Conservation (phyloP, 495 filamentous ascomycete genomes). For the Annulohypoxylon nitens region DNA sequence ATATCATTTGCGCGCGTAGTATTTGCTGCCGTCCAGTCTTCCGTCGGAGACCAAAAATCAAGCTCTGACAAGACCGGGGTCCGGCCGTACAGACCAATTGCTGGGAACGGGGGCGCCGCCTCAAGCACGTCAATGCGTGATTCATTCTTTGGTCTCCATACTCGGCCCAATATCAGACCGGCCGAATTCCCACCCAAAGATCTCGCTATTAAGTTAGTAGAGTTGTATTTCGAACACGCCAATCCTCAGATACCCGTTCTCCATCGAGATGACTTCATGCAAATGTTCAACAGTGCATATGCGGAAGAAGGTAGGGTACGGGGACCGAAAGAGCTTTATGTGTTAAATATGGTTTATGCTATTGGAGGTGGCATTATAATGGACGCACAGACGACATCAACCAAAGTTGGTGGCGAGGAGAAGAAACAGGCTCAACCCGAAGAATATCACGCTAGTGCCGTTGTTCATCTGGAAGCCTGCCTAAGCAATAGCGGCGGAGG, state of each 20-base stretch:
- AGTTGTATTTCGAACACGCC: constrained; percentile 93
- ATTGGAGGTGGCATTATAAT: constrained; percentile 95
- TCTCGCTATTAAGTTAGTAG: constrained; percentile 76
- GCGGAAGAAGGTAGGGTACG: constrained; percentile 73
- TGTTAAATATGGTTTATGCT: constrained; percentile 97
- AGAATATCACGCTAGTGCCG: constrained; percentile 95
- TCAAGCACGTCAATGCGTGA: constrained; percentile 85
- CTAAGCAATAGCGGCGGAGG: constrained; percentile 82
- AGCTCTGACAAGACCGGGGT: constrained; percentile 65
- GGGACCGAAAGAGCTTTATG: constrained; percentile 86
- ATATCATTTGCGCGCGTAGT: constrained; percentile 96
- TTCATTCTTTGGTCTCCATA: constrained; percentile 94
- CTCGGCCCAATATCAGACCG: constrained; percentile 85
- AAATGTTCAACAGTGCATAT: constrained; percentile 84
- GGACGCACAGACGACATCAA: constrained; percentile 60
- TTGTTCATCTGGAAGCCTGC: constrained; percentile 90
- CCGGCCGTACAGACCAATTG: constrained; percentile 56
- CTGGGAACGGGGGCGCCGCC: constrained; percentile 52
- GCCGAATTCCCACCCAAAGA: constrained; percentile 85
- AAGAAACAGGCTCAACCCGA: constrained; percentile 85
- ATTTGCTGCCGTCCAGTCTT: constrained; percentile 92
- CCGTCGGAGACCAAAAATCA: constrained; percentile 76
- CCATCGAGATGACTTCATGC: constrained; percentile 87
- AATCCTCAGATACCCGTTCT: constrained; percentile 96
- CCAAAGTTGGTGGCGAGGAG: constrained; percentile 52